Base-by-base conservation (phyloP, 495 filamentous ascomycete genomes). In the Xylaria scruposa region DNA sequence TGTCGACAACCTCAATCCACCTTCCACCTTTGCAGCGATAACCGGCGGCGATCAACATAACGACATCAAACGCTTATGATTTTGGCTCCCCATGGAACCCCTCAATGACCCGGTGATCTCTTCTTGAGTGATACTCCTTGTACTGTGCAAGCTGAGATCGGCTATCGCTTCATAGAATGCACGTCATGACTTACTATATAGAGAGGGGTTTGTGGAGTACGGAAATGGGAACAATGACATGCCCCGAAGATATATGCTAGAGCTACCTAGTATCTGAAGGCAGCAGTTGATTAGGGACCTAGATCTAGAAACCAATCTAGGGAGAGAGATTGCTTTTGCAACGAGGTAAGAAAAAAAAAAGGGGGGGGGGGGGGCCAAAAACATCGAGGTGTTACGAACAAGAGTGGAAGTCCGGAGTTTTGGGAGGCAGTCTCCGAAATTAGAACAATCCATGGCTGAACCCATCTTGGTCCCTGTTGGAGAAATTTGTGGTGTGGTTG, bases 371-470 rank as follows among this genome's bases (percentile, higher is more conserved):
- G 63, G 46, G 24, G 8, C 5, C n/a, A n/a, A 7, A 36, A 36
- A 65, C n/a, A 19, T 49, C n/a, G 42, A 66, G 63, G 47, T 26
- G 31, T 26, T 36, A 54, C 65, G n/a, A 54, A 33, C 65, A 33
- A 40, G 31, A 67, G 29, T 24, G 49, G 65, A 67, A 56, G 15
- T 21, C 44, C 65, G 65, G 65, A 67, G n/a, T 49, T 24, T 46
- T 36, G 56, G 49, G 65, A 26, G 36, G 49, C 49, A 56, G 31
- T 54, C 65, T 67, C 65, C 65, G 65, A 67, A 44, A 67, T 56
- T 65, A 49, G 21, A 36, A 56, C 21, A 13, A 31, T 42, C 64
- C 64, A 54, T 40, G 64, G 31, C 26, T 24, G 31, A 53, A 19
- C 17, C 42, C 38, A 67, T 67, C 47, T 56, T 56, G 65, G 65